Base-by-base conservation (phyloP, 2,329 filamentous ascomycete genomes). In the Alternaria sp. region DNA sequence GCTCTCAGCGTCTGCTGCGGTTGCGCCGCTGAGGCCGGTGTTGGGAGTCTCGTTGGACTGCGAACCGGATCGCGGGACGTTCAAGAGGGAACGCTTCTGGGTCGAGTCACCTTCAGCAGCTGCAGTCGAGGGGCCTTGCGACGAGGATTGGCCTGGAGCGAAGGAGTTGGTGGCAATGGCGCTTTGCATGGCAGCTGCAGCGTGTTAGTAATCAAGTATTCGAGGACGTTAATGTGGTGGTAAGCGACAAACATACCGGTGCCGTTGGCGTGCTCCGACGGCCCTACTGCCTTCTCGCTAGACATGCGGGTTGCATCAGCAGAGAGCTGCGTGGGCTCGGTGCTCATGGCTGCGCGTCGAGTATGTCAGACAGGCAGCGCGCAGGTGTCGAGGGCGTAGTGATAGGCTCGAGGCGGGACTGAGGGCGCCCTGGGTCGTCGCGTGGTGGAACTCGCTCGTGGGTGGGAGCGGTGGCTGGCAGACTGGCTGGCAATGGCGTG, bases 1-100 rank as follows among this genome's bases (percentile, higher is more conserved):
- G 72, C 81, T 84, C 55, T 84, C 82, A 25, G 80, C 76, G 67
- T 82, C 81, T 53, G 78, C 79, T n/a, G 80, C 79, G n/a, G 82
- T 83, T 55, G 77, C 78, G 55, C 81, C 82, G 59, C 81, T 83
- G 26, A 83, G 69, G 1, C 80, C 81, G 26, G 81, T 82, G 26
- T 75, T 79, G 28, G 79, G 74, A 2, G 77, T 76, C 49, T 76
- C 71, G 57, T 70, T 75, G 18, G 76, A 67, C 55, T 76, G 71
- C 46, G 77, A 73, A 47, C 67, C 71, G 28, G 75, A 72, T 20
- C 69, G 71, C 25, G 80, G 80, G 50, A 81, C 74, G 61, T 78
- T 73, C 26, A 82, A 72, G 33, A 78, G 72, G 21, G 79, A 76
- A 43, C 73, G 75, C 65, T 81, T 81, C 61, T 78, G 75, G 68